Percentiles rank a stretch among this genome's conserved stretches.
Evolutionary conservation across 176 grass and related monocot genomes (phyloP).

Genomic region (Pontederia crassipes): DNA sequence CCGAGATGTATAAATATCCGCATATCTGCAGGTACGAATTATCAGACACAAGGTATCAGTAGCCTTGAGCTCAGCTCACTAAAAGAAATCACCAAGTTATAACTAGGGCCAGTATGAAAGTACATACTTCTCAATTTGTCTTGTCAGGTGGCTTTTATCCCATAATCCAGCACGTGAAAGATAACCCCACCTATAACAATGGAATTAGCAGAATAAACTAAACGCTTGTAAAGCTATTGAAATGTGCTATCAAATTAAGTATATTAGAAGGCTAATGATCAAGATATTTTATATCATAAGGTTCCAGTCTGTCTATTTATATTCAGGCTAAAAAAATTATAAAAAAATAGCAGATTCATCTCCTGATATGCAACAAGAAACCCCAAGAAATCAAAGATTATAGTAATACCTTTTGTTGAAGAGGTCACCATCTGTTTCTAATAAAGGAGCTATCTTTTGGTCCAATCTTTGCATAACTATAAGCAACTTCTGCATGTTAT

Average conservation of each 20-base stretch:
- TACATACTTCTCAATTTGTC: conserved; percentile 90
- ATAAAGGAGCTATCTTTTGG: conserved; percentile 72
- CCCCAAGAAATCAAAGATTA: conserved; percentile 13
- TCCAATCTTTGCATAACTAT: conserved; percentile 97
- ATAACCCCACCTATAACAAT: conserved; percentile 81
- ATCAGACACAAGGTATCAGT: conserved; percentile 2
- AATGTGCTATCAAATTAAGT: too few relatives aligned
- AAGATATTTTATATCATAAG: too few relatives aligned
- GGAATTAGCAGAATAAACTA: not conserved
- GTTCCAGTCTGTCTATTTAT: too few relatives aligned
- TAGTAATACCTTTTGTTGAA: conserved; percentile 84
- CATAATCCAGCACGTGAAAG: conserved; percentile 86
- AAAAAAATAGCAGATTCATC: not conserved
- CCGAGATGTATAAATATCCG: conserved; percentile 95
- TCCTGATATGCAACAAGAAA: not conserved
- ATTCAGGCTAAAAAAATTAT: not conserved
- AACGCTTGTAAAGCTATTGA: too few relatives aligned
- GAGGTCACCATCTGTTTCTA: conserved; percentile 85
- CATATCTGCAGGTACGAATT: conserved; percentile 52
- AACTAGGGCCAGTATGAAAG: conserved; percentile 6
- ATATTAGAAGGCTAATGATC: too few relatives aligned
- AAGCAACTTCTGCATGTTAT: conserved; percentile 87
- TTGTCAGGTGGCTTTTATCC: conserved; percentile 95
- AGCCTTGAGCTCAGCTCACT: not conserved
- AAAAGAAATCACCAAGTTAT: too few relatives aligned